These are phyloP conservation scores for Venturia asperata DNA, from an alignment of 2,329 filamentous ascomycete species.

Conservation along the genomic window DNA sequence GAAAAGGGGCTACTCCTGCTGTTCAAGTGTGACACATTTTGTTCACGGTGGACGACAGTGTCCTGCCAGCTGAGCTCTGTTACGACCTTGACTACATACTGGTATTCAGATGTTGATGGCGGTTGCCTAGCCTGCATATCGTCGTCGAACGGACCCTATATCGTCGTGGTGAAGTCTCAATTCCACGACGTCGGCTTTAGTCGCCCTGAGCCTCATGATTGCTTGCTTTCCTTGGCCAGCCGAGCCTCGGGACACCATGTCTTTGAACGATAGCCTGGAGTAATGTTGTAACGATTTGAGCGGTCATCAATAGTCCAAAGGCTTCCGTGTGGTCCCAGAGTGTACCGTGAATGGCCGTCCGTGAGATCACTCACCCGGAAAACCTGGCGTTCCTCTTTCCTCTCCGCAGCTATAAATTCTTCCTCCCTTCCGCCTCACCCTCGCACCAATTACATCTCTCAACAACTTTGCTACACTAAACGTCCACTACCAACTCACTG, in stretches of 20 bases:
- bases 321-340: not conserved
- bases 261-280: not conserved
- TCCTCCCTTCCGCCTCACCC: not conserved
- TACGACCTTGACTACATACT: not conserved
- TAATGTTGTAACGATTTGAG: not conserved
- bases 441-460: not conserved
- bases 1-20: not conserved
- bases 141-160: not conserved
- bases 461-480: not conserved
- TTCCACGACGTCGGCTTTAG: not conserved
- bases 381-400: not conserved
- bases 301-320: not conserved
- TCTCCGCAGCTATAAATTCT: not conserved
- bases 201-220: not conserved
- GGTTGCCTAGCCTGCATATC: not conserved
- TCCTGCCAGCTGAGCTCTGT: not conserved
- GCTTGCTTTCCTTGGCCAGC: not conserved
- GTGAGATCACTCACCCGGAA: constrained; percentile 7
- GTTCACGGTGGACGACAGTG: not conserved
- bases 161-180: not conserved
- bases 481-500: not conserved
- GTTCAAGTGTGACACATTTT: not conserved
- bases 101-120: not conserved
- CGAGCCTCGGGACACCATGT: not conserved
- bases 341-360: not conserved